Evolutionary conservation across 257 asterid genomes (phyloP), one percentile per base, ranked within the genome.

Genomic region (Solanum commersonii): DNA sequence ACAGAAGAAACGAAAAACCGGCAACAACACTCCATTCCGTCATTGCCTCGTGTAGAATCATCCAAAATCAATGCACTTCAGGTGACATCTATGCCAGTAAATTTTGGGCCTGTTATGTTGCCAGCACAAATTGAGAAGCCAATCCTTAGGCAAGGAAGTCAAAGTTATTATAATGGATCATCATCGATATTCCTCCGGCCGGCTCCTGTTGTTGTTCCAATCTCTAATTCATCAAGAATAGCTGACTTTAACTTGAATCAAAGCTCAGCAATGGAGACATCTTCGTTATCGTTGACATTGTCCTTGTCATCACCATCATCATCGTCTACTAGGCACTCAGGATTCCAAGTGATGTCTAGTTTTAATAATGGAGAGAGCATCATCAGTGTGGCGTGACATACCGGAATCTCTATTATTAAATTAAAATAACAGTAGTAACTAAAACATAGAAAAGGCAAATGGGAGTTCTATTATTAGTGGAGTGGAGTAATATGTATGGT

Each of bases 1-100:
- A 81, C 81, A 60, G 98, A 90, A 74, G 95, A 94, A 86, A 85
- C 89, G 37, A 83, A 89, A 42, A 88, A 63, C 70, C 91, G 85
- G 77, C 92, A 92, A 87, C 93, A 92, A 42, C 87, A 67, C 76
- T 81, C 65, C 3, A 70, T 87, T 29, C 87, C 81, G 46, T 27
- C 92, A 4, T 37, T 87, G 89, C 88, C 89, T 74, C 44, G 23
- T 12, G 86, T 92, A 18, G 77, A 86, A 13, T 14, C 85, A 79
- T 87, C 94, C 56, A 92, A 87, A 42, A 67, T 46, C 11, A 81
- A 81, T 81, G 29, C 42, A 46, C 46, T 81, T 81, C 85, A 81
- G 68, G 85, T 46, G 85, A 18, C 67, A 81, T 10, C 85, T 81
- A 10, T 81, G 85, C 85, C 42, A 81, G 67, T 27, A 81, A 81